Conservation (phyloP, 352 stramenopile species). For the Peronospora farinosa region DNA sequence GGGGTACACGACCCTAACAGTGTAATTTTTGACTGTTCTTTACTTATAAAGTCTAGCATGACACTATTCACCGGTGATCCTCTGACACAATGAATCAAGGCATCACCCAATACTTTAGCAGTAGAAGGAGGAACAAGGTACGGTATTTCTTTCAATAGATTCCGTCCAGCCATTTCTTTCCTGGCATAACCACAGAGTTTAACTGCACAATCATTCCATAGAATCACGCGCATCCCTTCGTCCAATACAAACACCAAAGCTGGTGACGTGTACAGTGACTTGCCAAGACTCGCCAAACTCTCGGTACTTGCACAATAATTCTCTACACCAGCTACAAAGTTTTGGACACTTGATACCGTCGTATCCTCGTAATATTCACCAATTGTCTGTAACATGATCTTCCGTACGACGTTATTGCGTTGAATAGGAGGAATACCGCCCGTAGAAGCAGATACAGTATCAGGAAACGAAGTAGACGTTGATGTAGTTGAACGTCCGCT, state of each 20-base stretch:
- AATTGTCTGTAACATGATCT: constrained; percentile 75
- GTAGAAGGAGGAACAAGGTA: constrained; percentile 60
- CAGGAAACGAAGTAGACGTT: not conserved
- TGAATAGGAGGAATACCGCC: constrained; percentile 11
- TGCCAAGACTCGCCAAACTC: constrained; percentile 73
- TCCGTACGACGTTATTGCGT: constrained; percentile 50
- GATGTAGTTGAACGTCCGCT: constrained; percentile 35
- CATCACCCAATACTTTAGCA: constrained; percentile 45
- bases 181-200: constrained; percentile 63
- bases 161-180: constrained; percentile 76
- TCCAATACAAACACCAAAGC: constrained; percentile 79
- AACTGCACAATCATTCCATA: constrained; percentile 82
- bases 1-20: constrained; percentile 67
- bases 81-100: constrained; percentile 55
- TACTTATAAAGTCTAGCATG: constrained; percentile 54
- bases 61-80: constrained; percentile 43
- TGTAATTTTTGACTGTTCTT: constrained; percentile 53
- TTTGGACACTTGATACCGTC: constrained; percentile 58
- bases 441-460: constrained; percentile 3
- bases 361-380: constrained; percentile 69
- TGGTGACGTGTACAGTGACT: constrained; percentile 74
- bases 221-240: constrained; percentile 77
- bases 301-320: constrained; percentile 69
- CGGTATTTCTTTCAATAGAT: constrained; percentile 61
- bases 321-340: constrained; percentile 66